Evolutionary conservation across 495 filamentous ascomycete species (phyloP).

Genomic region (Aspergillus taichungensis): DNA sequence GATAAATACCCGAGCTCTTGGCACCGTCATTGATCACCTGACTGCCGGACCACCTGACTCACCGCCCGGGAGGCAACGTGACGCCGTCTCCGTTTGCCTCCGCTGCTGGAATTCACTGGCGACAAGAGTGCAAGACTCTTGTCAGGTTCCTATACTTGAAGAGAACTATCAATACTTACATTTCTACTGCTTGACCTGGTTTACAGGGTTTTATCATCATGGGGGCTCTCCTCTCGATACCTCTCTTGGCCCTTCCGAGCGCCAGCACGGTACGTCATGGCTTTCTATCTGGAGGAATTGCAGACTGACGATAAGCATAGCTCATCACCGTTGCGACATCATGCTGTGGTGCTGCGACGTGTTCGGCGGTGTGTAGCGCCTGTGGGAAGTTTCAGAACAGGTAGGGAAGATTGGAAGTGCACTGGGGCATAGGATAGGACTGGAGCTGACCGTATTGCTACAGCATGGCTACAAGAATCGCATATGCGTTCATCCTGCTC

Average conservation of each 20-base stretch:
- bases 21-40: too few species aligned
- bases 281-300: background rate
- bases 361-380: constrained; percentile 84
- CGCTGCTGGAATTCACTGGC: too few species aligned
- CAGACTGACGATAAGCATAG: constrained; percentile 38
- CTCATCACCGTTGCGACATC: constrained; percentile 67
- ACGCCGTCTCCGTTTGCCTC: too few species aligned
- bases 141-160: too few species aligned
- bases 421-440: constrained; percentile 9
- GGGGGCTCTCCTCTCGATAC: constrained; percentile 87
- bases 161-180: too few species aligned
- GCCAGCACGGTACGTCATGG: constrained; percentile 63
- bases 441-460: constrained; percentile 1
- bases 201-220: constrained; percentile 30
- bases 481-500: constrained; percentile 91
- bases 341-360: constrained; percentile 92
- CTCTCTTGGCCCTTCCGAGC: constrained; percentile 80
- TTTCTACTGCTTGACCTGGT: too few species aligned
- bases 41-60: too few species aligned
- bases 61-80: too few species aligned
- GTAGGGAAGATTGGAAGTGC: constrained; percentile 32
- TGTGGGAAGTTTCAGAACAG: constrained; percentile 97
- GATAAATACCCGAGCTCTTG: too few species aligned
- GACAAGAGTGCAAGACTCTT: too few species aligned
- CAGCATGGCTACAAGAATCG: constrained; percentile 94